Evolutionary conservation across 805 yeast species (phyloP).

Genomic region (Geotrichum ghanense): DNA sequence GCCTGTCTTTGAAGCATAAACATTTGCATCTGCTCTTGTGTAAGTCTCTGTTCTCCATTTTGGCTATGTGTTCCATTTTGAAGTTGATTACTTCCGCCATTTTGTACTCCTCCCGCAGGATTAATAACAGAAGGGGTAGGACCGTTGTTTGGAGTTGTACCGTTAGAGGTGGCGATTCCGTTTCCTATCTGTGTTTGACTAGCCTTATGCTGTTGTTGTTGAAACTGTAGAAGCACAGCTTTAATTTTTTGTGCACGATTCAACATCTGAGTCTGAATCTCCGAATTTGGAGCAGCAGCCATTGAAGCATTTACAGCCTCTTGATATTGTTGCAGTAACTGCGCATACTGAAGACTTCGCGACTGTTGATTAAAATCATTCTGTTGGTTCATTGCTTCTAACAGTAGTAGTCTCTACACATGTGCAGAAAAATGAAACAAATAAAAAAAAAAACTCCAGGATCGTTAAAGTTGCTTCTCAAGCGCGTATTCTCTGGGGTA

Average conservation of each 20-base stretch:
- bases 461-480: too few species aligned
- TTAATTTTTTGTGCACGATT: neutral
- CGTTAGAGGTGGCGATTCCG: neutral
- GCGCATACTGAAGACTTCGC: neutral
- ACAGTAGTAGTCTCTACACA: too few species aligned
- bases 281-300: neutral
- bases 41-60: neutral
- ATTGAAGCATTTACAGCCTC: neutral
- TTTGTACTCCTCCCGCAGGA: neutral
- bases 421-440: too few species aligned
- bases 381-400: neutral
- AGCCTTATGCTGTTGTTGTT: neutral
- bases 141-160: neutral
- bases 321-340: neutral
- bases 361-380: neutral
- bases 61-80: neutral
- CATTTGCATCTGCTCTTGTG: slow-evolving; percentile 1
- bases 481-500: too few species aligned
- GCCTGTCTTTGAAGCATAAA: neutral
- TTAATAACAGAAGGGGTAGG: neutral
- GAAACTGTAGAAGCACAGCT: neutral
- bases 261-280: neutral
- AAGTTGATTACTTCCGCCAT: neutral
- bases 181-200: neutral
- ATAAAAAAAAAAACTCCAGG: too few species aligned